Evolutionary conservation across 441 rosid genomes (phyloP), one percentile per base, ranked within the genome.

Genomic region (Omphalea diandra): DNA sequence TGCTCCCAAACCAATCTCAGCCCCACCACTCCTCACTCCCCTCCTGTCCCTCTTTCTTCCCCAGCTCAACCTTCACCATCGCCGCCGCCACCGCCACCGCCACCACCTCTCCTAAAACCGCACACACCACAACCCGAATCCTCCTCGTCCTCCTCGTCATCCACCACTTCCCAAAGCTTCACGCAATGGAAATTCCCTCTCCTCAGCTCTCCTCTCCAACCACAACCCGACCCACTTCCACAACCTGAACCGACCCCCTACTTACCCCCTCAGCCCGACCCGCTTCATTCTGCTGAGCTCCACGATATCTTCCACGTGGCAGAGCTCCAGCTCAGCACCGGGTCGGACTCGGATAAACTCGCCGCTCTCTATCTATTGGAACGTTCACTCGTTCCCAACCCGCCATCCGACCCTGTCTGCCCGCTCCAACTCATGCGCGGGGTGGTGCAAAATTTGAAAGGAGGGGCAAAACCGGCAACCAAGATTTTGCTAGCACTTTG

Each of bases 161-260:
- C 97, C 59, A 82, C 91, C 63, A 77, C 91, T 68, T 90, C 97
- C 27, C 97, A 89, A 54, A 89, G 94, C 84, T 90, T 90, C 87
- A 89, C 96, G 46, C 96, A 87, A 33, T 89, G 97, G 98, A 82
- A 78, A 22, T 87, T 93, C 76, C 96, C 96, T 3, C 82, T 80
- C 38, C 66, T 87, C 1, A 70, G 68, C 57, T 84, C 92, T 47
- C 88, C 83, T 3, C 78, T 78, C 54, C 82, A 73, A 66, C 70
- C 65, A 32, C 69, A 62, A 12, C 22, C 50, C 41, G 38, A 31
- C 35, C 18, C 35, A 22, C 17, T 8, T 22, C 7, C 68, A 24
- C 73, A 72, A 33, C 77, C 73, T 50, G 67, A 8, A 75, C 79
- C 5, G 22, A 61, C 7, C 17, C 72, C 31, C 27, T 58, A 12